Conservation (phyloP, 805 yeast genomes). For the Ogataea angusta region DNA sequence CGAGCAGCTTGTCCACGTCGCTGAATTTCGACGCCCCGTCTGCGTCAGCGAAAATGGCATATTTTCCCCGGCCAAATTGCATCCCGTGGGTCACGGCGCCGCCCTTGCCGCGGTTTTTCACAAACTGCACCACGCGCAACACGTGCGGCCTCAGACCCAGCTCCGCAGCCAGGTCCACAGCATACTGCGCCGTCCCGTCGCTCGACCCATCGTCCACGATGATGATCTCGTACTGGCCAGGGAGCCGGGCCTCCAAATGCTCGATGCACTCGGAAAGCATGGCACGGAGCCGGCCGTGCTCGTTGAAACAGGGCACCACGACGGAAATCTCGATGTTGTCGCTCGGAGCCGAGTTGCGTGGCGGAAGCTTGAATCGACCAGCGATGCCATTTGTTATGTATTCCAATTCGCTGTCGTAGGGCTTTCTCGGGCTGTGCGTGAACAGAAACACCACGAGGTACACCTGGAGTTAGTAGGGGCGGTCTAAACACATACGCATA, state of each 20-base stretch:
- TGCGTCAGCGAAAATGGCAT: slow-evolving; percentile 89
- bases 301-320: slow-evolving; percentile 93
- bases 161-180: slow-evolving; percentile 57
- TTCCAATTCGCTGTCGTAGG: slow-evolving; percentile 48
- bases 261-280: slow-evolving; percentile 72
- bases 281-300: slow-evolving; percentile 61
- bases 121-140: slow-evolving; percentile 68
- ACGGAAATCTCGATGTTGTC: slow-evolving; percentile 60
- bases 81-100: slow-evolving; percentile 97
- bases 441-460: slow-evolving; percentile 44
- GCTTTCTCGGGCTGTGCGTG: slow-evolving; percentile 62
- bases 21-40: slow-evolving; percentile 90
- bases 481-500: slow-evolving; percentile 1
- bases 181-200: slow-evolving; percentile 75
- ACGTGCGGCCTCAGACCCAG: slow-evolving; percentile 52
- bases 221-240: slow-evolving; percentile 63
- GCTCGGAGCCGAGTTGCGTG: slow-evolving; percentile 30
- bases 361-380: slow-evolving; percentile 33
- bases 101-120: slow-evolving; percentile 85
- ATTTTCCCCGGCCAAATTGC: slow-evolving; percentile 67
- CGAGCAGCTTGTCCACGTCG: slow-evolving; percentile 56
- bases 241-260: slow-evolving; percentile 38
- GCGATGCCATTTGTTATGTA: slow-evolving; percentile 48
- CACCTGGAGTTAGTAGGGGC: slow-evolving; percentile 18
- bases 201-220: slow-evolving; percentile 90